Conservation (phyloP, 257 asterid species). For the Plantago elongata region DNA sequence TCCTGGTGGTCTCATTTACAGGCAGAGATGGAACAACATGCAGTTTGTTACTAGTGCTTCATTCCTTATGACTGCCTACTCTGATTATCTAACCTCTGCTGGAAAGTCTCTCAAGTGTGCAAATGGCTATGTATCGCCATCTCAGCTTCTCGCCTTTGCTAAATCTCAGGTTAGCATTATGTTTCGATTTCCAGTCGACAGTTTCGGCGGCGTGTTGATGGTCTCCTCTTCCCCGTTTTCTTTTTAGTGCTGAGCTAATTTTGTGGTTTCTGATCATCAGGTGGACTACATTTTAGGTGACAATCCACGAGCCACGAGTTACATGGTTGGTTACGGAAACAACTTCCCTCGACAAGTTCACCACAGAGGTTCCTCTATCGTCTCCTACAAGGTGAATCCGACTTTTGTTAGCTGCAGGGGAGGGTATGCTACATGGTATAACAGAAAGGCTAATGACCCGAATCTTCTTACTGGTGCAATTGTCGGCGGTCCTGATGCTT, state of each 20-base stretch:
- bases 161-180: slow-evolving; percentile 64
- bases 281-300: slow-evolving; percentile 97
- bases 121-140: slow-evolving; percentile 50
- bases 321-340: slow-evolving; percentile 97
- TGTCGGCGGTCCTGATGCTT: slow-evolving; percentile 99
- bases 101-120: slow-evolving; percentile 66
- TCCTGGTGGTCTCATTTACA: slow-evolving; percentile 85
- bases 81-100: slow-evolving; percentile 82
- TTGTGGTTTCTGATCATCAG: slow-evolving; percentile 26
- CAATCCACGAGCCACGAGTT: slow-evolving; percentile 97
- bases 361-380: slow-evolving; percentile 92
- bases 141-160: slow-evolving; percentile 72
- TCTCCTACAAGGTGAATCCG: slow-evolving; percentile 64
- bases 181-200: background rate
- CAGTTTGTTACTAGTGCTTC: slow-evolving; percentile 95
- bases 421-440: slow-evolving; percentile 93
- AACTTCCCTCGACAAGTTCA: slow-evolving; percentile 86
- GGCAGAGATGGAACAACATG: slow-evolving; percentile 97
- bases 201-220: too few species aligned
- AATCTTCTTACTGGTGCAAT: slow-evolving; percentile 85
- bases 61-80: slow-evolving; percentile 74
- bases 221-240: background rate
- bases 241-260: background rate
- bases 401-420: slow-evolving; percentile 83
- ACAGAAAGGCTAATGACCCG: slow-evolving; percentile 74